Evolutionary conservation across 179 eudicot genomes (phyloP), one percentile per base, ranked within the genome.

Genomic region (Amaranthus tricolor): DNA sequence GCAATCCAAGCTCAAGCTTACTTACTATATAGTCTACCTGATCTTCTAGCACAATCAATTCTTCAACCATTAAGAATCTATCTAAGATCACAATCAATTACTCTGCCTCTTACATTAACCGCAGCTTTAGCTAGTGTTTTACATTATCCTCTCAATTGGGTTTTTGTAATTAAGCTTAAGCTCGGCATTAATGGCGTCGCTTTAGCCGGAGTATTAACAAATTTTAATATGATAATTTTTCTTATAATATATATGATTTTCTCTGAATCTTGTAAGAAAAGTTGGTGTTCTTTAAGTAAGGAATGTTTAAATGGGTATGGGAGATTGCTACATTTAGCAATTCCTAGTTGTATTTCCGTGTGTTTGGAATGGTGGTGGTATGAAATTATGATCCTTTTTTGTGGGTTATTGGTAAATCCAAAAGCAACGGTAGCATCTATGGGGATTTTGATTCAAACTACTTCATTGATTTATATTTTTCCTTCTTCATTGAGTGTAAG

Each of bases 321-420:
- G 0, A 79, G 31, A 64, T 82, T 85, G 1, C 58, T 85, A 0
- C 47, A 43, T n/a, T 71, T 85, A 0, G 83, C 87, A 0, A 67
- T 85, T 8, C 85, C 85, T 0, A 85, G 87, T 69, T 85, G 87
- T 82, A 69, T 82, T 72, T 82, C 87, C 0, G 87, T 85, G 0
- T 85, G 87, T 66, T 74, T 85, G 0, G 87, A 84, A 48, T 85
- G 87, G 85, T 82, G 87, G 87, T 85, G 85, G 87, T 85, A 85
- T 52, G 87, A 85, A 62, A 82, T 85, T 55, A 85, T 85, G 79
- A 82, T 77, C 49, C 69, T 85, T 14, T 65, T 85, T 9, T 85
- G 87, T 50, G 87, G 87, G 21, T 43, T 85, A 14, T 58, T 85
- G 1, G 51, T 51, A 12, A 75, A 85, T 82, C 87, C 87, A 2